These are phyloP conservation scores for Protomyces arabidopsidicola DNA, from an alignment of 1,139 yeast genomes.

Conservation along the genomic window DNA sequence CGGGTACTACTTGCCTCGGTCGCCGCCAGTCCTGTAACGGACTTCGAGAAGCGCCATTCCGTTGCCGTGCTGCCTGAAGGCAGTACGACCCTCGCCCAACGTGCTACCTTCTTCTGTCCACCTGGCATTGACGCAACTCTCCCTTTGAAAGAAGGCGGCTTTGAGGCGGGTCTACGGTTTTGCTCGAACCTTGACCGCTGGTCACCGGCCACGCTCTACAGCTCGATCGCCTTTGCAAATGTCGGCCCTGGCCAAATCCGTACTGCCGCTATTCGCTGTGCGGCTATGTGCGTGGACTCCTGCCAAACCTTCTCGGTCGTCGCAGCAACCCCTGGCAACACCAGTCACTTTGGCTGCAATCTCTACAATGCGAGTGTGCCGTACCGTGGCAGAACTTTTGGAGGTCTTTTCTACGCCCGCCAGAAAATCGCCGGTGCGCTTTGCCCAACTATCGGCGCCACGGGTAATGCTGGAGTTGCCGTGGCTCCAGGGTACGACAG, in stretches of 20 bases:
- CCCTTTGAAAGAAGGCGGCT: conserved; percentile 4
- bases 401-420: conserved; percentile 15
- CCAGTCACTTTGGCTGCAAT: conserved; percentile 18
- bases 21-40: too few relatives aligned
- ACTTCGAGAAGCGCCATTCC: too few relatives aligned
- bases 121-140: conserved; percentile 20
- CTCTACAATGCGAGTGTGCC: conserved; percentile 19
- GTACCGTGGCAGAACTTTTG: conserved; percentile 16
- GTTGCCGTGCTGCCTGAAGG: neutral
- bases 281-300: conserved; percentile 7
- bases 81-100: conserved; percentile 4
- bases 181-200: conserved; percentile 15
- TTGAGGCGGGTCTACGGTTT: conserved; percentile 15
- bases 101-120: conserved; percentile 14
- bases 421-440: conserved; percentile 12
- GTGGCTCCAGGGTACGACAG: too few relatives aligned
- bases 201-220: conserved; percentile 11
- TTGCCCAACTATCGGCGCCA: too few relatives aligned
- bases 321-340: conserved; percentile 16
- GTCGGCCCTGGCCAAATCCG: conserved; percentile 12
- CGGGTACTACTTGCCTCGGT: too few relatives aligned
- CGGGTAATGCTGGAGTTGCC: too few relatives aligned
- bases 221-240: conserved; percentile 5
- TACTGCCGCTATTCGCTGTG: conserved; percentile 12
- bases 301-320: conserved; percentile 20